phyloP scores from a whole-genome alignment of 2,329 filamentous ascomycete genomes.

The Elsinoe ampelina region DNA sequence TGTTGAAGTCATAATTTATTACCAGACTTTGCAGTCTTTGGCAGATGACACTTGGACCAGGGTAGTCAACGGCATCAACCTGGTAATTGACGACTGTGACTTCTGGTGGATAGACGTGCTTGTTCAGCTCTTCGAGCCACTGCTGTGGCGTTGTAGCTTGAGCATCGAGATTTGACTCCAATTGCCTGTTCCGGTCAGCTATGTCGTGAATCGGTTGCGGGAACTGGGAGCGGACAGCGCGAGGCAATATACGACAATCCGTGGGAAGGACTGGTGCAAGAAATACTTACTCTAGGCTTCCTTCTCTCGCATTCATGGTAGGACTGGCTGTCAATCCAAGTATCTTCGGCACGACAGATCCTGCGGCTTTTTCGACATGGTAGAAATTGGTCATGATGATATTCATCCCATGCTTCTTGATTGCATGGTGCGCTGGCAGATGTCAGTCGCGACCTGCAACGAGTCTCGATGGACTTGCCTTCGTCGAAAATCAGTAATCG shows the following conservation, averaged over 20 bases:
- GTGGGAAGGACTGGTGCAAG: not conserved
- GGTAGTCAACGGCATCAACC: not conserved
- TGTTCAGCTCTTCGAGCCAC: conserved; percentile 61
- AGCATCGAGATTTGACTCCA: conserved; percentile 64
- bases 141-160: conserved; percentile 58
- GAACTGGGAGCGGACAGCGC: too few species aligned
- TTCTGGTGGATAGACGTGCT: conserved; percentile 56
- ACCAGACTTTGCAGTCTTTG: conserved; percentile 13
- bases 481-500: conserved; percentile 74
- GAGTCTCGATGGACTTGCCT: conserved; percentile 40
- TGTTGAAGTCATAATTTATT: not conserved
- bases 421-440: conserved; percentile 62
- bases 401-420: conserved; percentile 53
- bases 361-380: conserved; percentile 34
- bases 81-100: conserved; percentile 28
- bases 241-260: too few species aligned
- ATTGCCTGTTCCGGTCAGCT: conserved; percentile 29
- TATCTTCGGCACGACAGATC: conserved; percentile 50
- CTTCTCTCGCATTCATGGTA: conserved; percentile 34
- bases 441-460: not conserved
- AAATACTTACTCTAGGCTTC: conserved; percentile 42
- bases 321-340: conserved; percentile 77
- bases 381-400: conserved; percentile 69
- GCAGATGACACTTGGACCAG: not conserved
- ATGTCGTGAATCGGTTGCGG: not conserved